Evolutionary conservation across 805 yeast genomes (phyloP).

Genomic region (Candida yuanshanica): DNA sequence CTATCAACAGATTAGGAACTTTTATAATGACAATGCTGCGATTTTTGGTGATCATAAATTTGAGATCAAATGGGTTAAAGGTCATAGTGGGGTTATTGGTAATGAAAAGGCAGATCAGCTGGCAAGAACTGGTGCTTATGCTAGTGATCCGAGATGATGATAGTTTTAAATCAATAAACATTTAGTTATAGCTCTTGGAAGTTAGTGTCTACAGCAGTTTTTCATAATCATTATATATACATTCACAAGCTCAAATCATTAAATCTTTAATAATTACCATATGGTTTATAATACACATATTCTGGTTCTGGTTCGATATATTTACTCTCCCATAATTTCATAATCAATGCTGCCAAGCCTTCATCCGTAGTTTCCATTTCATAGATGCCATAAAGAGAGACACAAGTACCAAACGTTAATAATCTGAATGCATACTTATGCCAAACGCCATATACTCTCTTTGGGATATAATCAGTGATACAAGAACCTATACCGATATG

Average conservation of each 20-base stretch:
- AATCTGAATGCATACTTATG: slow-evolving; percentile 56
- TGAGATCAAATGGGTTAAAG: slow-evolving; percentile 56
- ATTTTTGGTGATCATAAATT: slow-evolving; percentile 31
- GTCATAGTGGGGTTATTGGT: slow-evolving; percentile 66
- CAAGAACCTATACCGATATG: slow-evolving; percentile 72
- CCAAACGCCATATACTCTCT: slow-evolving; percentile 62
- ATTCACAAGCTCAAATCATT: too few species aligned
- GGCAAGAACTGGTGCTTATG: slow-evolving; percentile 68
- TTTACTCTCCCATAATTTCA: slow-evolving; percentile 28
- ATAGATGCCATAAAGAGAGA: slow-evolving; percentile 68
- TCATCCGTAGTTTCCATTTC: slow-evolving; percentile 59
- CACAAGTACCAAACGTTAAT: slow-evolving; percentile 56
- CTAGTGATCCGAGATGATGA: slow-evolving; percentile 21
- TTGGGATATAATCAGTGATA: slow-evolving; percentile 73
- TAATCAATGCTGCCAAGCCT: slow-evolving; percentile 50
- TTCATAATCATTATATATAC: too few species aligned
- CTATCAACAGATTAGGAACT: slow-evolving; percentile 37
- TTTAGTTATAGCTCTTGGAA: too few species aligned
- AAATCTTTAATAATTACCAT: neutral
- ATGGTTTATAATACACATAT: slow-evolving; percentile 5
- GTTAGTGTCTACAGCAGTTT: too few species aligned
- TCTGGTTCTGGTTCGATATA: slow-evolving; percentile 14
- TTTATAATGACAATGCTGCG: slow-evolving; percentile 25
- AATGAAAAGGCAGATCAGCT: slow-evolving; percentile 73
- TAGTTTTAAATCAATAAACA: neutral